These are phyloP conservation scores for Teratosphaeria zuluensis DNA, from an alignment of 2,329 filamentous ascomycete genomes.

Conservation along the genomic window DNA sequence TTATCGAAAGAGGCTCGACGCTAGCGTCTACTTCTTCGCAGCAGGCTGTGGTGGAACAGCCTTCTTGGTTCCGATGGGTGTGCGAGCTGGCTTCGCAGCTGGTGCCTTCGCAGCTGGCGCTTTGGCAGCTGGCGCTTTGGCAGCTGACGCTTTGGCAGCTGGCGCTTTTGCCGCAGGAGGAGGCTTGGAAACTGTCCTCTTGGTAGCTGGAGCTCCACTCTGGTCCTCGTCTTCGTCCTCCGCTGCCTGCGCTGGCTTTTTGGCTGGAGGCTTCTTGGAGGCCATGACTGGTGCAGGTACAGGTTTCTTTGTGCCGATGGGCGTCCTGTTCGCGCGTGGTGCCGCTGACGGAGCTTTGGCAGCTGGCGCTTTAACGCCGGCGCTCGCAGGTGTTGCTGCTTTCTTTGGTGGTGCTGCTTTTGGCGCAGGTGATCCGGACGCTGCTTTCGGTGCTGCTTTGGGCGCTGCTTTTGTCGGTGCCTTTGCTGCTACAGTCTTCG, in stretches of 20 bases:
- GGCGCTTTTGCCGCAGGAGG: background rate
- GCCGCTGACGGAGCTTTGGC: conserved; percentile 1
- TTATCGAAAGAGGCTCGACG: too few species aligned
- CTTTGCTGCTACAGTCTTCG: background rate
- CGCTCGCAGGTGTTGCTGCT: background rate
- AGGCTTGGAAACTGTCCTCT: conserved; percentile 1
- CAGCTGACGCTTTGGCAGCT: background rate
- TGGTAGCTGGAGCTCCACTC: conserved; percentile 1
- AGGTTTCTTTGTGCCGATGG: background rate
- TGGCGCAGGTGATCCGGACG: background rate
- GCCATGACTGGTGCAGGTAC: background rate
- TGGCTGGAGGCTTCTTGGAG: background rate
- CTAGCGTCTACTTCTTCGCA: background rate
- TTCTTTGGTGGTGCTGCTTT: background rate
- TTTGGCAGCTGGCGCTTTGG: background rate
- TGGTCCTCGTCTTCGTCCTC: background rate
- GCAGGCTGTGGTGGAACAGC: background rate
- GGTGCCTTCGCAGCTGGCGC: background rate
- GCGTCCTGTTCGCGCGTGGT: background rate
- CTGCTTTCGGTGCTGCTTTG: background rate
- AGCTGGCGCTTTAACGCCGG: background rate
- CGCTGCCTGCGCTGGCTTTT: conserved; percentile 1
- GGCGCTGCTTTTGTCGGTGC: background rate
- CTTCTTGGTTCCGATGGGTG: background rate
- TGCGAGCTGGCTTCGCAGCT: background rate